These are phyloP conservation scores for Phytophthora podocarpi DNA, from an alignment of 352 stramenopile genomes.

Conservation along the genomic window DNA sequence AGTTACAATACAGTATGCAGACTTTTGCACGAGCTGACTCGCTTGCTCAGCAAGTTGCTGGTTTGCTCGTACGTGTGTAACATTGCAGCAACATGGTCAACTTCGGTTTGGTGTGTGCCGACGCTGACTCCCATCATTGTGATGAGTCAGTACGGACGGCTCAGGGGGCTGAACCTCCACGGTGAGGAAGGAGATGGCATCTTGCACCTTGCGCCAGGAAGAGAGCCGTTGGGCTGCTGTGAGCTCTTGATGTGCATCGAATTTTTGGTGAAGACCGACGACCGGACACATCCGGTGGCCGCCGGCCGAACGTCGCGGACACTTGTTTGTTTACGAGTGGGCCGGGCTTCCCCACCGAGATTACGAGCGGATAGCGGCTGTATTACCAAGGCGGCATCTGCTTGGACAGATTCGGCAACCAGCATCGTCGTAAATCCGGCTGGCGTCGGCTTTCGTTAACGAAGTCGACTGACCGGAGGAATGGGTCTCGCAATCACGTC, in stretches of 20 bases:
- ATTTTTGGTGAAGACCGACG: conserved; percentile 21
- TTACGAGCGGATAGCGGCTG: background rate
- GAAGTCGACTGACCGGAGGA: no score
- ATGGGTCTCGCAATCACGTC: background rate
- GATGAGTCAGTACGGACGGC: conserved; percentile 30
- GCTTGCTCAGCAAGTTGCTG: conserved; percentile 2
- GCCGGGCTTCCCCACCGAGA: conserved; percentile 14
- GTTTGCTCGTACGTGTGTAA: conserved; percentile 14
- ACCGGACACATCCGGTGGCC: background rate
- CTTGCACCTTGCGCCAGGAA: background rate
- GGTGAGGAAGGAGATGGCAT: no score
- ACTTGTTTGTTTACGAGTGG: conserved; percentile 10
- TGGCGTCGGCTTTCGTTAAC: no score
- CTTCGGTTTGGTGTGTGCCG: conserved; percentile 25
- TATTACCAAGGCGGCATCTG: no score
- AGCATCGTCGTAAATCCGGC: background rate
- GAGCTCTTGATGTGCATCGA: conserved; percentile 26
- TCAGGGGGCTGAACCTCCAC: no score
- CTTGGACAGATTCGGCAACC: background rate
- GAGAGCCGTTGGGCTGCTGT: conserved; percentile 10
- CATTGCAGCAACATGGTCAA: conserved; percentile 12
- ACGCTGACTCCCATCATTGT: conserved; percentile 3
- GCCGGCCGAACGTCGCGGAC: background rate
- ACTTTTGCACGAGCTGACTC: background rate
- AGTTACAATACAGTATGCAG: no score